Percentiles rank a stretch among this genome's conserved stretches.
phyloP scores from a whole-genome alignment of 2,329 filamentous ascomycete species.

The Madurella mycetomatis region DNA sequence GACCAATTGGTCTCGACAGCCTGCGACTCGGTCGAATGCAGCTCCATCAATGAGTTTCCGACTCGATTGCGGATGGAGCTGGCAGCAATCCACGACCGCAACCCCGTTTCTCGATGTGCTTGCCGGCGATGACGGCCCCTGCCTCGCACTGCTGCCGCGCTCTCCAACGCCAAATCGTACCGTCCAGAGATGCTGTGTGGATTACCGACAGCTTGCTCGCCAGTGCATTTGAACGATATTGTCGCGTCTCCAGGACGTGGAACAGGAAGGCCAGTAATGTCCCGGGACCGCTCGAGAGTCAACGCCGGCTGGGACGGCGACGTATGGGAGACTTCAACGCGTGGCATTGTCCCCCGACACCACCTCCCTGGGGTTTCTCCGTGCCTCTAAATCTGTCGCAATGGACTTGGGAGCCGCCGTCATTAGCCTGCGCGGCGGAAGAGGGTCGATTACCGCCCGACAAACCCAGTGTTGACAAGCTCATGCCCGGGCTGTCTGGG shows the following conservation, averaged over 20 bases:
- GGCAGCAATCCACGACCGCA: constrained; percentile 6
- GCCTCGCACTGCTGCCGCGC: constrained; percentile 46
- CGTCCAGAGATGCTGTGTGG: constrained; percentile 48
- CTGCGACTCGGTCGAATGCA: background rate
- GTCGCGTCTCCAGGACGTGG: constrained; percentile 30
- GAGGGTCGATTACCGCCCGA: constrained; percentile 21
- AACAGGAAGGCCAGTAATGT: constrained; percentile 37
- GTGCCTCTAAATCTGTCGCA: constrained; percentile 41
- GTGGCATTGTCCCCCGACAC: constrained; percentile 36
- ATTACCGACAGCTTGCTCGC: constrained; percentile 54
- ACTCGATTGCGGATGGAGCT: constrained; percentile 13
- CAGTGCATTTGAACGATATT: constrained; percentile 46
- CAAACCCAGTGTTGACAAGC: constrained; percentile 7
- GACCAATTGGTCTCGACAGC: constrained; percentile 8
- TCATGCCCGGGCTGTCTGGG: constrained; percentile 13
- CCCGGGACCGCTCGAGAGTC: constrained; percentile 52
- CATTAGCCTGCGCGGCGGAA: constrained; percentile 22
- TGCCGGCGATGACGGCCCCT: constrained; percentile 41
- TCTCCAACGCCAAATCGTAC: constrained; percentile 39
- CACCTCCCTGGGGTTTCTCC: constrained; percentile 45
- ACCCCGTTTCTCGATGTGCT: constrained; percentile 6
- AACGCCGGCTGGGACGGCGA: constrained; percentile 49
- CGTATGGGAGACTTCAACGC: constrained; percentile 48
- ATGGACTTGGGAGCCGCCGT: constrained; percentile 52
- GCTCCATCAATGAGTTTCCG: background rate